Evolutionary conservation across 176 grass and related monocot genomes (phyloP), one percentile per base, ranked within the genome.

Genomic region (Bothriochloa decipiens): DNA sequence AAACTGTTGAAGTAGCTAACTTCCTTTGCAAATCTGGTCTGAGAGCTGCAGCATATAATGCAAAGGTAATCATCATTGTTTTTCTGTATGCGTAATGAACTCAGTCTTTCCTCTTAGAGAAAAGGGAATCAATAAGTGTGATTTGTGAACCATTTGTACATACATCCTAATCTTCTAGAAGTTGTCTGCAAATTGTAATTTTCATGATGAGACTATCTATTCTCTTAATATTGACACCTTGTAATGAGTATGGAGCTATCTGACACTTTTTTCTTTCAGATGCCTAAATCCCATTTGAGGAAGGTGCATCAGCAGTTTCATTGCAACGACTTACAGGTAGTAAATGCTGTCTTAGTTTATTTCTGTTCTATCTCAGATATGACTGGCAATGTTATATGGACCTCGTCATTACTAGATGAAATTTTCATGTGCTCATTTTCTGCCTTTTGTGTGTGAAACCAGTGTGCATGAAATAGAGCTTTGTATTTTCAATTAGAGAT

Each of bases 11-110:
- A 45, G 27, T 98, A 88, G 89, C 95, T 65, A 75, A 82, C 63
- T 95, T 87, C 82, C 83, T 98, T 84, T 95, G 87, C 79, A 91
- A 78, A 65, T 91, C 82, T 86, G 91, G 92, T 81, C 82, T 98
- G 27, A 98, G 28, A 88, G 95, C 95, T 83, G 92, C 92, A 88
- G 91, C 95, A 70, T 98, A 98, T 90, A 90, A 98, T 92, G 95
- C 95, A 88, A 95, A 98, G 92, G 95, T 95, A 22, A 3, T 55
- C 52, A 8, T 55, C 18, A 55, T 55, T 55, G 0, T 55, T 77
- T 77, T 12, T 33, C 53, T 78, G 6, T 42, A 33, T 27, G 32
- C 1, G 3, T 81, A 69, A 85, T 52, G 61, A 84, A 36, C 49
- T 37, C 0, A 52, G 4, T 32, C 5, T 7, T 33, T 60, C 46